Evolutionary conservation across 1,284 basidiomycete genomes (phyloP).

Genomic region (Trichosporon inkin): DNA sequence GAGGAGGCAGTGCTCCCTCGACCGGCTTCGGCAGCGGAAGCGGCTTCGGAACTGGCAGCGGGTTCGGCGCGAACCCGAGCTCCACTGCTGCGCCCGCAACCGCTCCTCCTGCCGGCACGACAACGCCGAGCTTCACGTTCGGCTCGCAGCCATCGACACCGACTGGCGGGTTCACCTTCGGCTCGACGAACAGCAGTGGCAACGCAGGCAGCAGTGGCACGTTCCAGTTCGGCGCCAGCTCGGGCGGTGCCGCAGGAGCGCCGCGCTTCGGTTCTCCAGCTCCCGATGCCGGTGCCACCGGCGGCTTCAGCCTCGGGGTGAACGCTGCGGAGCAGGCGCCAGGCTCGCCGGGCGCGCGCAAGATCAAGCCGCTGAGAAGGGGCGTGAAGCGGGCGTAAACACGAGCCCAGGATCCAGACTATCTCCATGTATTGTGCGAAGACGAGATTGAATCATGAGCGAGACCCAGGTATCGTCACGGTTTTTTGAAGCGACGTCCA

Average conservation of each 20-base stretch:
- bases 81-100: neutral
- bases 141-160: slow-evolving; percentile 8
- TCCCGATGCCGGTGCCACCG: neutral
- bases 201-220: neutral
- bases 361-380: slow-evolving; percentile 34
- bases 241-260: neutral
- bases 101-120: neutral
- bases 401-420: neutral
- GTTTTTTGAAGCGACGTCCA: neutral
- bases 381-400: slow-evolving; percentile 11
- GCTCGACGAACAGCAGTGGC: slow-evolving; percentile 1
- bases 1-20: neutral
- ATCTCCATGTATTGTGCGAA: no score
- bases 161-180: neutral
- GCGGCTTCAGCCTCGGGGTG: slow-evolving; percentile 18
- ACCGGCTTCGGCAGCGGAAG: neutral
- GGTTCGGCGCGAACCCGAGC: neutral
- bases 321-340: slow-evolving; percentile 16
- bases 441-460: no score
- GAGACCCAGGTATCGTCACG: no score
- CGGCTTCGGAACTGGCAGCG: neutral
- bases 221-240: slow-evolving; percentile 10
- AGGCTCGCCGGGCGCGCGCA: slow-evolving; percentile 29
- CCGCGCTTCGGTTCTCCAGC: slow-evolving; percentile 3
- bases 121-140: slow-evolving; percentile 5